Base-by-base conservation (phyloP, 169 alveolate species). In the Cryptosporidium sp. region DNA sequence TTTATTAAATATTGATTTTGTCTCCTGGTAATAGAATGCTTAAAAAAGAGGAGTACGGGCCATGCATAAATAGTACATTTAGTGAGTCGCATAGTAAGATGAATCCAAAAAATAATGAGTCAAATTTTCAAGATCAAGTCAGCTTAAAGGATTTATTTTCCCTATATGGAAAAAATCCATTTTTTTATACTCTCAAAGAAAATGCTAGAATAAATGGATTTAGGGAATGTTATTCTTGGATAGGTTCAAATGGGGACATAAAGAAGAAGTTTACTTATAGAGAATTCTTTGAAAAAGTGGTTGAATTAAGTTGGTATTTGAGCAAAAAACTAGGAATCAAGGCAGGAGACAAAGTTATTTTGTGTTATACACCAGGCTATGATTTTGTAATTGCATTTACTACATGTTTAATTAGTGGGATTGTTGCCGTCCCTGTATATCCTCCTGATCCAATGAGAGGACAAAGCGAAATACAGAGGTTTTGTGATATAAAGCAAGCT, bases 401-500 rank as follows among this genome's bases (percentile, higher is more conserved):
- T 45, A 68, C 93, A 51, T 93, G 95, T 60, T 44, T 92, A 12
- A 68, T 56, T 51, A 69, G 92, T 21, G 95, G 95, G 62, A 37
- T 93, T 33, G 75, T 91, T 21, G 94, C 95, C 6, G 93, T 93
- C 29, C 95, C 95, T 2, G 95, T 93, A 12, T 92, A 92, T 53
- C 95, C 95, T 70, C 95, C 95, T 26, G 94, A 93, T 65, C 94
- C 94, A 18, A 69, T 85, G 48, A 87, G 87, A 44, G 94, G 92
- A 16, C 65, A 62, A 44, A 69, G 69, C 26, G 95, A 93, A 60
- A 75, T 93, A n/a, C 93, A 92, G 61, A 92, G 94, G 10, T 92
- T 93, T 45, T 92, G 95, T 48, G 95, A 93, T 33, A 93, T 93
- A 60, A 89, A 69, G 26, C 92, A 85, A 26, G 84, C 70, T 67